These are phyloP conservation scores for Debaryomycetaceae sp. DNA, from an alignment of 1,139 yeast species.

Conservation along the genomic window DNA sequence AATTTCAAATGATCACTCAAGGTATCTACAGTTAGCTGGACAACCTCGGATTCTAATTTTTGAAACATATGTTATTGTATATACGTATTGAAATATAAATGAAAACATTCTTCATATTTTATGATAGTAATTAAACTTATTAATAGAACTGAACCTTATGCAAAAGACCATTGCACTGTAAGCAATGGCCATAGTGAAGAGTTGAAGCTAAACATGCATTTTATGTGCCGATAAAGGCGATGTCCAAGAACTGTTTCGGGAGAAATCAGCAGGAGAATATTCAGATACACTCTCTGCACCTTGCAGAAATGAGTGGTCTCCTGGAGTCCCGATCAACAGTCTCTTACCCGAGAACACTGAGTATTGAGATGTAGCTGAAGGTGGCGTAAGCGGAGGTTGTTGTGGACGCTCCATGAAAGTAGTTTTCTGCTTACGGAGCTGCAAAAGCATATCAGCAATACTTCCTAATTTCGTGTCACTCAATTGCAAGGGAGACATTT, in stretches of 20 bases:
- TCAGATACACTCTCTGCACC: constrained; percentile 7
- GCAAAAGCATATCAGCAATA: constrained; percentile 26
- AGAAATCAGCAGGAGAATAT: constrained; percentile 7
- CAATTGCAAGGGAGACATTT: constrained; percentile 6
- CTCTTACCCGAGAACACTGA: constrained; percentile 35
- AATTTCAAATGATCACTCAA: constrained; percentile 88
- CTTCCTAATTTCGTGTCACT: constrained; percentile 13
- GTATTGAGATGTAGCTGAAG: constrained; percentile 41
- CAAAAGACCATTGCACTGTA: neutral
- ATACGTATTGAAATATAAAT: neutral
- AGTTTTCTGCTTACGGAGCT: constrained; percentile 17
- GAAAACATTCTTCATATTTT: constrained; percentile 1
- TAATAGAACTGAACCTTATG: constrained; percentile 1
- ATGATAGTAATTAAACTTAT: constrained; percentile 1
- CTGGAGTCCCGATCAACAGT: constrained; percentile 4
- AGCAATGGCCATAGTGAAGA: neutral
- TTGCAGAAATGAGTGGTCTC: constrained; percentile 1
- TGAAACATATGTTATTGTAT: constrained; percentile 1
- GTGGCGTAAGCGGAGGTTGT: constrained; percentile 36
- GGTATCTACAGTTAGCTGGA: constrained; percentile 68
- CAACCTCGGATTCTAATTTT: neutral
- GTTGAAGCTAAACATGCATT: constrained; percentile 4
- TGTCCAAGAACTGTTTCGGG: constrained; percentile 7
- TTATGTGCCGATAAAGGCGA: constrained; percentile 9
- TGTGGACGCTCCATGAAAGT: constrained; percentile 3